Evolutionary conservation across 2,329 filamentous ascomycete genomes (phyloP).

Genomic region (Colletotrichum limetticola): DNA sequence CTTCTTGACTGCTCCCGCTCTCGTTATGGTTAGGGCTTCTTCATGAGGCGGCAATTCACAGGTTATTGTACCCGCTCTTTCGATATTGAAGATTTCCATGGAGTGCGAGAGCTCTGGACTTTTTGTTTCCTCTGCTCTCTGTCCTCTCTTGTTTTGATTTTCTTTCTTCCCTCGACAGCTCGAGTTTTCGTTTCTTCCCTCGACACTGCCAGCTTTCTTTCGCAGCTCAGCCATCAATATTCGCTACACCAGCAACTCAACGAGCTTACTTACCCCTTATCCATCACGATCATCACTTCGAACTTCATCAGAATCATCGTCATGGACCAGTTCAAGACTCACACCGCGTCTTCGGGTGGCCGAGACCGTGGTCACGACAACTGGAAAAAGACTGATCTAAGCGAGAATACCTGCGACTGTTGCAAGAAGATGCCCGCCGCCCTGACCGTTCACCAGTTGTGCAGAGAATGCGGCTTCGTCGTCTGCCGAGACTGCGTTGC

Average conservation of each 20-base stretch:
- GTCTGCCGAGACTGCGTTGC: slow-evolving; percentile 3
- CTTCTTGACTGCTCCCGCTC: too few species aligned
- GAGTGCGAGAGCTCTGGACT: background rate
- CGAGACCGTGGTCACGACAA: background rate
- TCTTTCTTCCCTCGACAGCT: background rate
- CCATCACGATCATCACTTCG: background rate
- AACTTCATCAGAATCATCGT: background rate
- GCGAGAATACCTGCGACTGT: background rate
- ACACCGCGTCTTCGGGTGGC: background rate
- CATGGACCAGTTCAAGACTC: background rate
- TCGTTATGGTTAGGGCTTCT: too few species aligned
- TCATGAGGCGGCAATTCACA: too few species aligned
- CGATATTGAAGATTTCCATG: background rate
- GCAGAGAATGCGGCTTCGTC: background rate
- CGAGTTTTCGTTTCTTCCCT: background rate
- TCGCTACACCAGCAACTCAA: background rate
- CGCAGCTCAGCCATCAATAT: background rate
- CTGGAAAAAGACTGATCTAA: background rate
- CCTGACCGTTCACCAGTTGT: background rate
- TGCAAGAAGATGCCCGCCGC: background rate
- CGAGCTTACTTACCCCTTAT: background rate
- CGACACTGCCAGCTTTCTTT: background rate
- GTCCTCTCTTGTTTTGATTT: background rate
- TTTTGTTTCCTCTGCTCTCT: background rate
- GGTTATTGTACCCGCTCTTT: background rate